Percentiles rank a stretch among this genome's conserved stretches.
Conservation (phyloP, 2,329 filamentous ascomycete genomes). For the Ophiognomonia clavigignenti-juglandacearum region DNA sequence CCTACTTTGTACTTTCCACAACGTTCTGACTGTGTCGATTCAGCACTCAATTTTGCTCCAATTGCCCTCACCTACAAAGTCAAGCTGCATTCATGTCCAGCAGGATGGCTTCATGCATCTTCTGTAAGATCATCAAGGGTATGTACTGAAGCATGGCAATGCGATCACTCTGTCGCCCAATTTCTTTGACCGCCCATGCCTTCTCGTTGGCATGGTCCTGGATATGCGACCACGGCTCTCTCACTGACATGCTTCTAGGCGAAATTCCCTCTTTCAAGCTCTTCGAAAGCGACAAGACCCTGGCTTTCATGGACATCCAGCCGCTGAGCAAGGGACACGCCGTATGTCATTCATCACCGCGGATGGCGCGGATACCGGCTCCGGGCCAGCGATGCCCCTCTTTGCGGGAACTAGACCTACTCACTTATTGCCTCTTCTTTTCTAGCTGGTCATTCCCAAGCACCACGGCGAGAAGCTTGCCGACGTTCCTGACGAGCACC, state of each 20-base stretch:
- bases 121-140: constrained; percentile 98
- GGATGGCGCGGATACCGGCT: too few relatives aligned
- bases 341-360: constrained; percentile 57
- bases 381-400: too few relatives aligned
- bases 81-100: constrained; percentile 22
- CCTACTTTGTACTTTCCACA: background rate
- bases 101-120: constrained; percentile 75
- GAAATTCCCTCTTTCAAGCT: constrained; percentile 97
- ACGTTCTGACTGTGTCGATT: background rate
- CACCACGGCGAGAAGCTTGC: constrained; percentile 85
- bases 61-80: background rate
- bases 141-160: constrained; percentile 14
- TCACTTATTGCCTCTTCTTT: background rate
- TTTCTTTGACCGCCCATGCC: too few relatives aligned
- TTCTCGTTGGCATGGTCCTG: too few relatives aligned
- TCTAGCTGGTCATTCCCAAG: constrained; percentile 91
- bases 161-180: too few relatives aligned
- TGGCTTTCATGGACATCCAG: constrained; percentile 95
- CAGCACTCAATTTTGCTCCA: background rate
- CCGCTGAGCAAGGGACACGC: constrained; percentile 85
- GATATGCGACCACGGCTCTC: too few relatives aligned
- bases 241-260: constrained; percentile 45
- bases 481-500: constrained; percentile 86
- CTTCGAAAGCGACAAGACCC: constrained; percentile 86
- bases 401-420: background rate